These are phyloP conservation scores for Aspergillus heteromorphus DNA, from an alignment of 495 filamentous ascomycete genomes.

Conservation along the genomic window DNA sequence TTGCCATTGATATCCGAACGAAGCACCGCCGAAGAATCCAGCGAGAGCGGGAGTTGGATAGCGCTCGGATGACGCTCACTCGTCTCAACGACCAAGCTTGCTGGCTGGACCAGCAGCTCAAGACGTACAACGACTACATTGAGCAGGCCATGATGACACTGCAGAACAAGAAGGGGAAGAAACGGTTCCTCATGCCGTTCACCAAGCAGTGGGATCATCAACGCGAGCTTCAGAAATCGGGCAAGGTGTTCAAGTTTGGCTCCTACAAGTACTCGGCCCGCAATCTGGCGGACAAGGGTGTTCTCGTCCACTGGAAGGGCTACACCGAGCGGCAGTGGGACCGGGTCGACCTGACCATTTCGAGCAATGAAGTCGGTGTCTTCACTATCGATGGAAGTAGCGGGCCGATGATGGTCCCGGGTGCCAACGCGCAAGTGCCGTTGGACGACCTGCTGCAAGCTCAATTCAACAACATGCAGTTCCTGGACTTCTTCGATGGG, in stretches of 20 bases:
- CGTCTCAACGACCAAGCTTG: constrained; percentile 87
- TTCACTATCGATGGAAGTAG: constrained; percentile 89
- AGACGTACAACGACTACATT: constrained; percentile 98
- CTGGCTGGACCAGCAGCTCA: constrained; percentile 90
- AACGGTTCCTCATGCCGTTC: constrained; percentile 91
- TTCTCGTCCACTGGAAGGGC: constrained; percentile 82
- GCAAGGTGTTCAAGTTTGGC: constrained; percentile 92
- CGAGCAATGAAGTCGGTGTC: constrained; percentile 88
- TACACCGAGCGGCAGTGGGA: constrained; percentile 84
- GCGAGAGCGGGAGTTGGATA: constrained; percentile 82
- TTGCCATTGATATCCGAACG: constrained; percentile 92
- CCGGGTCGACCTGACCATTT: constrained; percentile 88
- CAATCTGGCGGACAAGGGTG: constrained; percentile 85
- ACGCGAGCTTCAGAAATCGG: constrained; percentile 82
- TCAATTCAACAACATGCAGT: constrained; percentile 93
- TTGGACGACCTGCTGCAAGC: constrained; percentile 93
- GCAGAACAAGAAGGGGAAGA: constrained; percentile 95
- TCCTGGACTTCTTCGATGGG: constrained; percentile 90
- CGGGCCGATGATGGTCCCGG: constrained; percentile 93
- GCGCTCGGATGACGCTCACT: constrained; percentile 73
- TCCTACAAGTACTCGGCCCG: constrained; percentile 94
- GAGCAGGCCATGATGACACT: constrained; percentile 99
- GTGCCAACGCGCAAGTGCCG: constrained; percentile 82
- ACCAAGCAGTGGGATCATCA: constrained; percentile 99
- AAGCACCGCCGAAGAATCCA: constrained; percentile 92